Percentiles rank a stretch among this genome's conserved stretches.
Evolutionary conservation across 192 early-diverging fungal genomes (phyloP).

Genomic region (Powellomyces hirtus): DNA sequence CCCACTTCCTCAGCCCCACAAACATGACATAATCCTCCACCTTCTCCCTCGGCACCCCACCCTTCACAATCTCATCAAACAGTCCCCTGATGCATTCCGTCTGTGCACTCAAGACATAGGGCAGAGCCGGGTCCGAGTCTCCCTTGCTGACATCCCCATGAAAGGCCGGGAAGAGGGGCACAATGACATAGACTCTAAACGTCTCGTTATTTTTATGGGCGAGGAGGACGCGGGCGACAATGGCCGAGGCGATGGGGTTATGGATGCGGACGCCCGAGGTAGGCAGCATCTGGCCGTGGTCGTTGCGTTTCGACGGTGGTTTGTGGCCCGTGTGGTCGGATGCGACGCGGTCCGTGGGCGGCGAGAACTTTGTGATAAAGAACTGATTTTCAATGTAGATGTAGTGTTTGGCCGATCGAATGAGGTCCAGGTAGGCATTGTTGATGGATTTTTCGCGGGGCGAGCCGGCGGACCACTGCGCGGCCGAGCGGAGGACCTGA

Average conservation of each 20-base stretch:
- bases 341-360: slow-evolving; percentile 39
- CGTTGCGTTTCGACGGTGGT: not conserved
- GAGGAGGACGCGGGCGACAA: slow-evolving; percentile 71
- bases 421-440: slow-evolving; percentile 73
- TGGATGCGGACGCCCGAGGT: slow-evolving; percentile 50
- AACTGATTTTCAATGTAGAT: slow-evolving; percentile 93
- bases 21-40: slow-evolving; percentile 32
- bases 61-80: slow-evolving; percentile 11
- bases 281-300: slow-evolving; percentile 24
- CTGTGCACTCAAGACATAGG: slow-evolving; percentile 26
- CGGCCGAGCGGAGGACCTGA: slow-evolving; percentile 25
- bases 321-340: slow-evolving; percentile 35
- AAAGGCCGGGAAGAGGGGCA: slow-evolving; percentile 83
- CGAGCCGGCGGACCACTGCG: slow-evolving; percentile 37
- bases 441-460: slow-evolving; percentile 55
- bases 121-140: slow-evolving; percentile 67
- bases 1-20: slow-evolving; percentile 72
- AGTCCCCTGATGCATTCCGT: slow-evolving; percentile 22
- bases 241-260: slow-evolving; percentile 74
- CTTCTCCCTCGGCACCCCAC: slow-evolving; percentile 12
- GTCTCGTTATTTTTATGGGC: slow-evolving; percentile 67
- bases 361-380: slow-evolving; percentile 56
- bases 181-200: slow-evolving; percentile 75
- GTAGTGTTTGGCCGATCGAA: slow-evolving; percentile 72
- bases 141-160: slow-evolving; percentile 74